Evolutionary conservation across 1,284 basidiomycete genomes (phyloP), one percentile per base, ranked within the genome.

Genomic region (Tilletia caries): DNA sequence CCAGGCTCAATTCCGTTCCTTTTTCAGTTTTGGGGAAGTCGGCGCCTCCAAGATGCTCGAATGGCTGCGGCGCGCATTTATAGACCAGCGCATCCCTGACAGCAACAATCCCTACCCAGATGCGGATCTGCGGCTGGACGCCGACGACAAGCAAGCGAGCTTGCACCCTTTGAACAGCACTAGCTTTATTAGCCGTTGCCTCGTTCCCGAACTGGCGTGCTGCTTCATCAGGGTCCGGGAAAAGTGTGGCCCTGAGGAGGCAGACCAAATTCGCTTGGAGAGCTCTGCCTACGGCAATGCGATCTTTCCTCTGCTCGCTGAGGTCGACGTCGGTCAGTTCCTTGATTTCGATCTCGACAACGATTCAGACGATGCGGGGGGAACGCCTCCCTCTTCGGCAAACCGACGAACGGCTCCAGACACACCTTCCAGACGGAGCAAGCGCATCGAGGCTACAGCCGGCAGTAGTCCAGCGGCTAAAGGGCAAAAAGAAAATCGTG

Each of bases 281-380:
- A 62, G 58, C 58, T 62, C 58, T 13, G 58, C 58, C 20, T 62
- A 62, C n/a, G 58, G 58, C 32, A 20, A 34, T 34, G 58, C 58
- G 29, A 62, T 62, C 32, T 34, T 62, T 3, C 58, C 58, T 18
- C 20, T 62, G 32, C 32, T 62, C 58, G 58, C 58, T 34, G 58
- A 62, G 20, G 32, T 33, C 27, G 58, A 62, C 18, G 58, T 33
- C 15, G 58, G 29, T 33, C 29, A 62, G 20, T 62, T 33, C 58
- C 58, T 62, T 10, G 58, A 62, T 13, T 62, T 62, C 29, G 58
- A 62, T 29, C n/a, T 62, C 4, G 29, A 34, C 29, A 10, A n/a
- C 10, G 58, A 62, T 23, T 6, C 18, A 25, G 8, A 50, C 23
- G 48, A 50, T n/a, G 20, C 23, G 34, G 13, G 15, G 32, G 18